Base-by-base conservation (phyloP, 2,329 filamentous ascomycete genomes). In the Aureobasidium musti region DNA sequence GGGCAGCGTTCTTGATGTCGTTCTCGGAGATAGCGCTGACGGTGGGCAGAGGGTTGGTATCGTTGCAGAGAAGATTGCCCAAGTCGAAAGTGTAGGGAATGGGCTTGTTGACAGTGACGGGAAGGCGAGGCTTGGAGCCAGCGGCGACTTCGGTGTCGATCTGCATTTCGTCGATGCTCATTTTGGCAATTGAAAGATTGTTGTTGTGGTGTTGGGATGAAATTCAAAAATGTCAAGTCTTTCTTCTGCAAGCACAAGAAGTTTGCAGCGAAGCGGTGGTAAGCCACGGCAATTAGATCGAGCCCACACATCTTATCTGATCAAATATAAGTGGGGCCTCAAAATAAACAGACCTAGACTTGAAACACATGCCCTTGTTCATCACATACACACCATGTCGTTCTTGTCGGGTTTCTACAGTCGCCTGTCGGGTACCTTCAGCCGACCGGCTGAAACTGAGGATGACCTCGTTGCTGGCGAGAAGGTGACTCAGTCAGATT, bases 11-110 rank as follows among this genome's bases (percentile, higher is more conserved):
- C 68, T 98, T 88, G 67, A 86, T 85, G 54, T 70, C 67, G 69
- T 88, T 79, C 43, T 82, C 74, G 35, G 78, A 70, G 28, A 73
- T 71, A 59, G 74, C 67, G 68, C 79, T 79, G 60, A 78, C 79
- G 69, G 87, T 79, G 57, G 84, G 80, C 61, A 95, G 82, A 2
- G 94, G 91, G 80, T 97, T 98, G 45, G 92, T 86, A 80, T 98
- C 95, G 75, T 89, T 88, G 78, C 88, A 90, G 75, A 96, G 85
- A 64, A 98, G 88, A 76, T 96, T 88, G 71, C 92, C 89, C 47
- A 97, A 88, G 78, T 97, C 92, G 81, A 96, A 97, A 72, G 88
- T 92, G 82, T 96, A 96, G 11, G 93, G 92, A 7, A 90, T 96
- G 5, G 92, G 89, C 80, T 96, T 96, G 68, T 88, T 73, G 57